Base-by-base conservation (phyloP, 495 filamentous ascomycete genomes). In the Aspergillus hancockii region DNA sequence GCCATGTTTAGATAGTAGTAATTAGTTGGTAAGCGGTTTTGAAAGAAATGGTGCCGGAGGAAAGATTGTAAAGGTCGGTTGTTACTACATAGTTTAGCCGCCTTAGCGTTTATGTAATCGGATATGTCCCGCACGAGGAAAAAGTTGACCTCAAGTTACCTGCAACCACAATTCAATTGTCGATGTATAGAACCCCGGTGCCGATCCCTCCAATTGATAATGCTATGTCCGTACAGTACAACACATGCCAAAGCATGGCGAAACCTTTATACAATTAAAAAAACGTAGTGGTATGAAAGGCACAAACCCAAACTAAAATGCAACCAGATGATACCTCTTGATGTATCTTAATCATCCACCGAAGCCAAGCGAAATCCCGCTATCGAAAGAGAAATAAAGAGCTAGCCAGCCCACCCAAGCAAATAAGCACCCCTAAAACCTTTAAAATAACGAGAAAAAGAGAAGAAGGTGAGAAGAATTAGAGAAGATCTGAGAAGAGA, bases 361-460 rank as follows among this genome's bases (percentile, higher is more conserved):
- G 16, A 14, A 49, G 23, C 9, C 56, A 59, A 40, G 14, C 28
- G 52, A 46, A 52, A 56, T 45, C 21, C 52, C 40, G 34, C 21
- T 46, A 38, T 34, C 3, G 12, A n/a, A 51, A 28, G 6, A 40
- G 16, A 22, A 46, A 41, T 23, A 8, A 55, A 41, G 22, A 51
- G 47, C 34, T 43, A 64, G 28, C 50, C 58, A 56, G 59, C 52
- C 53, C 59, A 53, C 57, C 61, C 36, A 63, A 47, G 22, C 49
- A 49, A 56, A 31, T 52, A 32, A 55, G 38, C 23, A 46, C 38
- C 49, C 25, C 58, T 57, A 23, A 57, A 58, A 62, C 45, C 56
- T 57, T 54, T 50, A 52, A 61, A 54, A 61, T 66, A 63, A 61
- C 52, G 54, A 49, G 23, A 55, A 53, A 69, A 53, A 54, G 31